These are phyloP conservation scores for Suillus americanus DNA, from an alignment of 768 basidiomycete species.

Conservation along the genomic window DNA sequence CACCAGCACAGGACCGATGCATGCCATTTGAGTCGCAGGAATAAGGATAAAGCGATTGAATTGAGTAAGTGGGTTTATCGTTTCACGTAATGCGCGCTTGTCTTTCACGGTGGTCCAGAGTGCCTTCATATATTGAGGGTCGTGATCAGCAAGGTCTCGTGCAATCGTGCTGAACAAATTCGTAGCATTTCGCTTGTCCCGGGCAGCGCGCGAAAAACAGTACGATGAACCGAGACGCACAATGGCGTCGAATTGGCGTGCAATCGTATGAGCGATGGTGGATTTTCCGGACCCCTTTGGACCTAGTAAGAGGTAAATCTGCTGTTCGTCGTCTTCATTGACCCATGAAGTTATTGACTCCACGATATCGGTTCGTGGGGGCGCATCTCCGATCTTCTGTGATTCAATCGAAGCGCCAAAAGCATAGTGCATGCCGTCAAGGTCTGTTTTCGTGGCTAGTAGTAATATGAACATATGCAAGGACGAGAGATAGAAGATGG, in stretches of 20 bases:
- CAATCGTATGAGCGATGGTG: slow-evolving; percentile 30
- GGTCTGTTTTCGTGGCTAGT: slow-evolving; percentile 11
- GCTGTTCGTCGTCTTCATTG: slow-evolving; percentile 12
- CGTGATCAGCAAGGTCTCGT: slow-evolving; percentile 31
- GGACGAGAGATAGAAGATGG: neutral
- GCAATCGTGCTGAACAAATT: slow-evolving; percentile 36
- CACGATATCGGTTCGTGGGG: slow-evolving; percentile 12
- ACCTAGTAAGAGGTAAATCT: slow-evolving; percentile 29
- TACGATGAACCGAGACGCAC: slow-evolving; percentile 32
- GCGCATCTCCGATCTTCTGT: slow-evolving; percentile 12
- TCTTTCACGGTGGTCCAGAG: slow-evolving; percentile 16
- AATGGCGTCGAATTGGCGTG: slow-evolving; percentile 24
- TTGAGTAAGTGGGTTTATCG: slow-evolving; percentile 21
- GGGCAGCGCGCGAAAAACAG: slow-evolving; percentile 23
- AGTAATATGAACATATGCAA: neutral
- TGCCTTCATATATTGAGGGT: slow-evolving; percentile 23
- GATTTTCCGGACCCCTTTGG: slow-evolving; percentile 32
- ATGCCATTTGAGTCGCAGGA: slow-evolving; percentile 21
- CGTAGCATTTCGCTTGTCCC: slow-evolving; percentile 18
- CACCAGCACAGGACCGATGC: slow-evolving; percentile 32
- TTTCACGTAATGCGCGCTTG: slow-evolving; percentile 25
- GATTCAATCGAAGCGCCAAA: slow-evolving; percentile 23
- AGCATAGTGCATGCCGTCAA: slow-evolving; percentile 20
- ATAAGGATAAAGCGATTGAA: slow-evolving; percentile 28
- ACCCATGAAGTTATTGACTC: slow-evolving; percentile 22